Conservation (phyloP, 2,329 filamentous ascomycete species). For the Dactylellina parvicollis region DNA sequence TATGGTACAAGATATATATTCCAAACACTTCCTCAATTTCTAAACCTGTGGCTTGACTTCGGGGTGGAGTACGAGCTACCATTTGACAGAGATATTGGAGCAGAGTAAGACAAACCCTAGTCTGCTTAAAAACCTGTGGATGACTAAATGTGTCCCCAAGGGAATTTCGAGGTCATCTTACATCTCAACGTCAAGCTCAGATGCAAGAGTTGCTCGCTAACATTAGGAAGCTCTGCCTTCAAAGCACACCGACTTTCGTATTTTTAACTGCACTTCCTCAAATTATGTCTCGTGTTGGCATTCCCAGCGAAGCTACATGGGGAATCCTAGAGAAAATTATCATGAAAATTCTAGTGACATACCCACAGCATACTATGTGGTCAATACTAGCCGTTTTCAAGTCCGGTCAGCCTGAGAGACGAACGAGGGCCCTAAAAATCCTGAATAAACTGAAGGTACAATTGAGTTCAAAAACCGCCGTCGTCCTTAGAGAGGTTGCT, state of each 20-base stretch:
- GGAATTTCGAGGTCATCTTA: conserved; percentile 64
- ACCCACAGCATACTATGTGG: conserved; percentile 93
- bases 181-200: conserved; percentile 69
- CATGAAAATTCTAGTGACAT: conserved; percentile 81
- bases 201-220: conserved; percentile 77
- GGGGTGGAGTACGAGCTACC: conserved; percentile 77
- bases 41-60: conserved; percentile 94
- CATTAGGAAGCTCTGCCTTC: conserved; percentile 75
- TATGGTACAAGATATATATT: conserved; percentile 96
- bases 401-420: conserved; percentile 77
- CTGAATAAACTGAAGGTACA: conserved; percentile 61
- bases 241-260: conserved; percentile 70
- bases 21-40: conserved; percentile 87
- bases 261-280: conserved; percentile 79
- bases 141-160: conserved; percentile 56
- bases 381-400: conserved; percentile 87
- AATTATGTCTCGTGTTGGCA: conserved; percentile 93
- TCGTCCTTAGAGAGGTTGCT: not conserved
- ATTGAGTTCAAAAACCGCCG: not conserved
- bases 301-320: conserved; percentile 81
- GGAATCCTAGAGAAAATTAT: conserved; percentile 81
- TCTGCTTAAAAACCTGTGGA: not conserved
- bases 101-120: conserved; percentile 60
- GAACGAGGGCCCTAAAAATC: conserved; percentile 65
- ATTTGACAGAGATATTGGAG: conserved; percentile 65